Conservation (phyloP, 495 filamentous ascomycete genomes). For the Annulohypoxylon maeteangense region DNA sequence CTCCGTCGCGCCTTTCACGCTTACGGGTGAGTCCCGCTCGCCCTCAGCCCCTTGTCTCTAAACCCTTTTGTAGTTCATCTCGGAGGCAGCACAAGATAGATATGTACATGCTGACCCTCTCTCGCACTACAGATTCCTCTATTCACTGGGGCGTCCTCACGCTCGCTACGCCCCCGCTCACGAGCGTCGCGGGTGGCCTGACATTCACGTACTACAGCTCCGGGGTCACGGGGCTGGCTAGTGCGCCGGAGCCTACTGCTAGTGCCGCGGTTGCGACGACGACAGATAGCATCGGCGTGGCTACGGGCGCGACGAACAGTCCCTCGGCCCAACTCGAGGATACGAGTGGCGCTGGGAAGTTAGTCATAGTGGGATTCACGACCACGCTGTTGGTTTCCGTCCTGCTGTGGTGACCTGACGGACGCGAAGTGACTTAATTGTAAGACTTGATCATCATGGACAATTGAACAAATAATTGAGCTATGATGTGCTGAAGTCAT, state of each 20-base stretch:
- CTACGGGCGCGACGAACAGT: neutral
- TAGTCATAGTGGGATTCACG: neutral
- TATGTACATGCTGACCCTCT: neutral
- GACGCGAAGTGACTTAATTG: too few relatives aligned
- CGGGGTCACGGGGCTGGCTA: neutral
- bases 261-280: neutral
- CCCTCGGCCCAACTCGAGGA: neutral
- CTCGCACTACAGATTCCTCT: slow-evolving; percentile 28
- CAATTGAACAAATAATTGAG: too few relatives aligned
- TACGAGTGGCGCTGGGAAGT: neutral
- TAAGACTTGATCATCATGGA: too few relatives aligned
- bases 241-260: neutral
- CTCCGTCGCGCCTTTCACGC: slow-evolving; percentile 30
- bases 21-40: slow-evolving; percentile 8
- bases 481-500: too few relatives aligned
- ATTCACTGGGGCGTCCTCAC: slow-evolving; percentile 53
- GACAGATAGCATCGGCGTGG: neutral
- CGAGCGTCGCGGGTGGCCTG: slow-evolving; percentile 39
- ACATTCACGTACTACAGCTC: slow-evolving; percentile 32
- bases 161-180: slow-evolving; percentile 44
- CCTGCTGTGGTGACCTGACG: too few relatives aligned
- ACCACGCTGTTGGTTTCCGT: too few relatives aligned
- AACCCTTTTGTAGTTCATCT: neutral
- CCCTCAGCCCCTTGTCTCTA: neutral
- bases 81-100: neutral